Evolutionary conservation across 495 filamentous ascomycete genomes (phyloP).

Genomic region (Penicillium odoratum): DNA sequence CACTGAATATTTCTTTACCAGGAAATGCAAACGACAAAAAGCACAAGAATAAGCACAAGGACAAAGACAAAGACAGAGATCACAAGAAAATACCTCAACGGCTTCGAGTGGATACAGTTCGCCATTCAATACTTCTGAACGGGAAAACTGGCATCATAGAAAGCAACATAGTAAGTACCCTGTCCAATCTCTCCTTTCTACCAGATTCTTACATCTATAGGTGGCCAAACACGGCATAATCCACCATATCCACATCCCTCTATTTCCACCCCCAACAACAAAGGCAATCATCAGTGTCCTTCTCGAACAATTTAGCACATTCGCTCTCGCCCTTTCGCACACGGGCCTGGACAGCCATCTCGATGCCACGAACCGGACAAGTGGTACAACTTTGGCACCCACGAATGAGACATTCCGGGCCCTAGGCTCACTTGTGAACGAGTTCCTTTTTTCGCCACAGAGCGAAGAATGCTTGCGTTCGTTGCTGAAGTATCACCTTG

Average conservation of each 20-base stretch:
- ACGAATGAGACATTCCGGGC: slow-evolving; percentile 72
- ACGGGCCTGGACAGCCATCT: slow-evolving; percentile 60
- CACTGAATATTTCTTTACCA: slow-evolving; percentile 54
- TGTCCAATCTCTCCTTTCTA: background rate
- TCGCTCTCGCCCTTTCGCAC: slow-evolving; percentile 66
- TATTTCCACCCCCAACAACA: slow-evolving; percentile 69
- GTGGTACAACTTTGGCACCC: slow-evolving; percentile 73
- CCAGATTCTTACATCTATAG: slow-evolving; percentile 23
- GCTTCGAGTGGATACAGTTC: slow-evolving; percentile 56
- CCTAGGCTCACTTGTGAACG: slow-evolving; percentile 67
- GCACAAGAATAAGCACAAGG: background rate
- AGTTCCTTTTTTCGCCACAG: slow-evolving; percentile 71
- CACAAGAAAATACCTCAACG: slow-evolving; percentile 60
- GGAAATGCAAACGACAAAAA: slow-evolving; percentile 29
- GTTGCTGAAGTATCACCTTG: slow-evolving; percentile 75
- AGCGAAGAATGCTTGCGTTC: slow-evolving; percentile 71
- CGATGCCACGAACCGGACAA: slow-evolving; percentile 41
- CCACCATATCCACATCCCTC: slow-evolving; percentile 69
- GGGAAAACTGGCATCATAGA: slow-evolving; percentile 65
- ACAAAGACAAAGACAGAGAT: background rate
- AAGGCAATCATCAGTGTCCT: slow-evolving; percentile 62
- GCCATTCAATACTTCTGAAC: slow-evolving; percentile 67
- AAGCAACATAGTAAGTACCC: slow-evolving; percentile 58
- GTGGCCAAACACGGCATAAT: slow-evolving; percentile 73
- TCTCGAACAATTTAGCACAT: slow-evolving; percentile 73